phyloP scores from a whole-genome alignment of 2,329 filamentous ascomycete genomes.

The Huntiella moniliformis region DNA sequence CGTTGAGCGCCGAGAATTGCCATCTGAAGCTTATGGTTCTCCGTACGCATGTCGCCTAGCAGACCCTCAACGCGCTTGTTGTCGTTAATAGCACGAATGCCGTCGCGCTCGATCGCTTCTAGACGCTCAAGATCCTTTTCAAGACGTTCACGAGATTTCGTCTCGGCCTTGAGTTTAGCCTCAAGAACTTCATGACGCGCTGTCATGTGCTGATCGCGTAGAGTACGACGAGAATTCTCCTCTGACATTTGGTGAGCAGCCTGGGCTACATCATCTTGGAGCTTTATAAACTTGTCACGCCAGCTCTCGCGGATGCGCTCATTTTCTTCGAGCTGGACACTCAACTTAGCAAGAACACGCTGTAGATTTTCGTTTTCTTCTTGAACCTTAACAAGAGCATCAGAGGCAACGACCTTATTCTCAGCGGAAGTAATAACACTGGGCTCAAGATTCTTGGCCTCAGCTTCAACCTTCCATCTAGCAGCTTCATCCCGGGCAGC shows the following conservation, averaged over 20 bases:
- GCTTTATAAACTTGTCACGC: constrained; percentile 62
- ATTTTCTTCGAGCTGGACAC: constrained; percentile 68
- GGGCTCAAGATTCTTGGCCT: constrained; percentile 24
- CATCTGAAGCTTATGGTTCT: constrained; percentile 56
- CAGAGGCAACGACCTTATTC: constrained; percentile 34
- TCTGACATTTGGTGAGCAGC: constrained; percentile 63
- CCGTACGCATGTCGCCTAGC: constrained; percentile 38
- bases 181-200: constrained; percentile 67
- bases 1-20: constrained; percentile 31
- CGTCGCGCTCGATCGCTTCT: constrained; percentile 44
- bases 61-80: constrained; percentile 39
- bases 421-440: constrained; percentile 26
- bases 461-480: constrained; percentile 45
- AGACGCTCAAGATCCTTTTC: constrained; percentile 48
- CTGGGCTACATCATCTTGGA: constrained; percentile 73
- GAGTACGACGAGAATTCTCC: constrained; percentile 62
- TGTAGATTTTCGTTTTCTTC: constrained; percentile 56
- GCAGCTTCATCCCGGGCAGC: constrained; percentile 38
- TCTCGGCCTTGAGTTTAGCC: constrained; percentile 55
- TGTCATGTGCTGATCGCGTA: constrained; percentile 60
- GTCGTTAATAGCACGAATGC: constrained; percentile 44
- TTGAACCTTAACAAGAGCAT: constrained; percentile 37
- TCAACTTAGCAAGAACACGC: constrained; percentile 53
- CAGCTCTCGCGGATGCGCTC: constrained; percentile 68
- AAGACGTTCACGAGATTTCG: constrained; percentile 47